phyloP scores from a whole-genome alignment of 768 basidiomycete genomes.

The Cystofilobasidium bisporidii region DNA sequence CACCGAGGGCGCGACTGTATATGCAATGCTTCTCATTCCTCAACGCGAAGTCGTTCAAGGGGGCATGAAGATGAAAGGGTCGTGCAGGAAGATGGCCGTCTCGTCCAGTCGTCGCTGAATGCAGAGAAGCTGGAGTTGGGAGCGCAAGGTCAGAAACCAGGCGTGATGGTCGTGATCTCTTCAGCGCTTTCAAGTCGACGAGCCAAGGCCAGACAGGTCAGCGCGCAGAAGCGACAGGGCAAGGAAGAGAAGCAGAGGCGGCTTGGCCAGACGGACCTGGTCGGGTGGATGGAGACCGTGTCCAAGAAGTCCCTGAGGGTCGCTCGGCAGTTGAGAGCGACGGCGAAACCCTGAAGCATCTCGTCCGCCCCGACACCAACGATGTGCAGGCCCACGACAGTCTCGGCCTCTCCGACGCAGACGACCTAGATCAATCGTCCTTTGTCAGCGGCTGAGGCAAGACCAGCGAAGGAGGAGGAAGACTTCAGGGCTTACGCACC shows the following conservation, averaged over 20 bases:
- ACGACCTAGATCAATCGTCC: constrained; percentile 3
- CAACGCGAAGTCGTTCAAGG: too few relatives aligned
- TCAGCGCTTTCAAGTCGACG: constrained; percentile 1
- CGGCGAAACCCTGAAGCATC: constrained; percentile 17
- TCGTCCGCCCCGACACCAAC: constrained; percentile 11
- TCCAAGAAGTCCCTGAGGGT: constrained; percentile 12
- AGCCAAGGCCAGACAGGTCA: not conserved
- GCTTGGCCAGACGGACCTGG: not conserved
- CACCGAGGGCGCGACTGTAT: too few relatives aligned
- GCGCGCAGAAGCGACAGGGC: not conserved
- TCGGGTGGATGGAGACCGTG: constrained; percentile 15
- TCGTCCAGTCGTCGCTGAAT: too few relatives aligned
- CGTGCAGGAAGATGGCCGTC: too few relatives aligned
- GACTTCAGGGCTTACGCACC: constrained; percentile 41
- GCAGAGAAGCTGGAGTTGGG: too few relatives aligned
- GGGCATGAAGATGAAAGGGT: too few relatives aligned
- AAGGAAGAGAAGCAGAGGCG: too few relatives aligned
- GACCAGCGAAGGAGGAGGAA: too few relatives aligned
- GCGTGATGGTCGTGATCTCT: constrained; percentile 12
- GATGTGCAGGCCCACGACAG: constrained; percentile 18
- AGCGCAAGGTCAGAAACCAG: not conserved
- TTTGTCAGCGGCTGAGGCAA: not conserved
- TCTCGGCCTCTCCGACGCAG: constrained; percentile 10
- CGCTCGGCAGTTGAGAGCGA: constrained; percentile 17
- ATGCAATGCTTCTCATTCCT: too few relatives aligned